Base-by-base conservation (phyloP, 257 asterid genomes). In the Scutellaria minor region DNA sequence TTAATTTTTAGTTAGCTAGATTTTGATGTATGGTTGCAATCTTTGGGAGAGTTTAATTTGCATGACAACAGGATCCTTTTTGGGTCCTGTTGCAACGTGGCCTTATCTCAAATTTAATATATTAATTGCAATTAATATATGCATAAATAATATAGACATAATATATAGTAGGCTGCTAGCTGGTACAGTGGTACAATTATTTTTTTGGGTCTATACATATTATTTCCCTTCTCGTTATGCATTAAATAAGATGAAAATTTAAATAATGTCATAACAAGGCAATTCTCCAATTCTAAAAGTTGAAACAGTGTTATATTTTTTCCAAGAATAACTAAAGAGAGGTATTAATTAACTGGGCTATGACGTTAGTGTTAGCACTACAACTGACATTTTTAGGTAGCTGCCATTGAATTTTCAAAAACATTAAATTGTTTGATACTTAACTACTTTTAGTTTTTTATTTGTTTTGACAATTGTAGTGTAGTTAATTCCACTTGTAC, bases 351-450 rank as follows among this genome's bases (percentile, higher is more conserved):
- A 31, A 31, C 37, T 31, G 37, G 37, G 37, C 37, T 31, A 4
- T 31, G 37, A 4, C 37, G 56, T 65, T 47, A 31, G 9, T 66
- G 64, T 57, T 11, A 37, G 41, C 20, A 39, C 63, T 13, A 24
- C 74, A 20, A 24, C 13, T 69, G 44, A 65, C 74, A 44, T 42
- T 50, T 2, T 67, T 52, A 67, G n/a, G 5, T 35, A 66, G 24
- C 6, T 50, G 64, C 44, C 64, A 10, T 9, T 35, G 9, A 31
- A 58, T 31, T 60, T 37, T n/a, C 14, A 8, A 13, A 6, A 48
- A 20, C 31, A 61, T 60, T 50, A 44, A 60, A 47, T 50, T 59
- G 7, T 58, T 27, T 37, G 13, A 60, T 58, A 60, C 75, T 54
- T 15, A 71, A 39, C 53, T 60, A 2, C 4, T 50, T 9, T 31